Evolutionary conservation across 1,284 basidiomycete genomes (phyloP), one percentile per base, ranked within the genome.

Genomic region (Coniferiporia weirii): DNA sequence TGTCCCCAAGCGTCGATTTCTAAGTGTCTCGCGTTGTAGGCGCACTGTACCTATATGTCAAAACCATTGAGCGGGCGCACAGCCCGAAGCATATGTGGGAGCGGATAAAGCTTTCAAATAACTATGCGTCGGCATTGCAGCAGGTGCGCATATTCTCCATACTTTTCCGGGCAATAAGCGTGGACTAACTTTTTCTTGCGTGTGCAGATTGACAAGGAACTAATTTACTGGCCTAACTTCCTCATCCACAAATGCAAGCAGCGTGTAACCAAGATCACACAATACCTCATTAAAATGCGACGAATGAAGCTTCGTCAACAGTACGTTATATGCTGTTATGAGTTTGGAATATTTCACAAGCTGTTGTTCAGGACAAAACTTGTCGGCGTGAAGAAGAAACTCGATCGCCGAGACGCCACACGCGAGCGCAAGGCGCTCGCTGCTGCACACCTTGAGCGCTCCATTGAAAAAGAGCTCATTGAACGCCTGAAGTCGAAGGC

Each of bases 191-290:
- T 46, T 27, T 27, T 27, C 27, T 27, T 27, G 27, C 27, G 5
- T 5, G 7, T 8, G 1, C 64, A 97, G 93, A 95, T 98, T 67
- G 97, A 99, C 79, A 84, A 84, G 63, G 93, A 98, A 70, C 82
- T 99, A 64, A 83, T 95, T 49, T 95, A 98, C 73, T 99, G 97
- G 97, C 95, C 95, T 9, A 96, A 95, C 67, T 99, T 97, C 72
- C 87, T 88, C 57, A 91, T 94, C 60, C 97, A 99, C 79, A 98
- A 98, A 76, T 98, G 96, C 81, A 99, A 99, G 79, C 97, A 99
- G 75, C 85, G 97, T 54, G 82, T 98, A 43, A 99, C 97, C 15
- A 99, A 98, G 78, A 98, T 99, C 67, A 99, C 96, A 0, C 97
- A 99, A 73, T 99, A 98, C 70, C 83, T 99, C 63, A 98, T 99